phyloP scores from a whole-genome alignment of 164 flowering plant species.

The Berberis vulgaris region DNA sequence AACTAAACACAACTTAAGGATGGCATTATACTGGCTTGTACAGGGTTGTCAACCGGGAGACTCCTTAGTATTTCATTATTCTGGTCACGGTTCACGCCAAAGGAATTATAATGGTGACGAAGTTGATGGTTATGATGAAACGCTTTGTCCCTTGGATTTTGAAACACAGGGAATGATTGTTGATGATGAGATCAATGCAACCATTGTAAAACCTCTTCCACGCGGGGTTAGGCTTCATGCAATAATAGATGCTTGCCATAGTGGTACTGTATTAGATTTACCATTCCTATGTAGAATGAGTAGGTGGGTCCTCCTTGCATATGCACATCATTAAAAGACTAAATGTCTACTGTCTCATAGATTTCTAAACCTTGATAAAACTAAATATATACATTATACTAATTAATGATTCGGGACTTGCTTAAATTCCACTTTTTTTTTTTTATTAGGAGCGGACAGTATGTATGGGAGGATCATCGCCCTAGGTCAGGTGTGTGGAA shows the following conservation, averaged over 20 bases:
- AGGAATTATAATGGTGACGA: slow-evolving; percentile 80
- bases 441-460: slow-evolving; percentile 53
- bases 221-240: slow-evolving; percentile 84
- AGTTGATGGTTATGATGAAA: slow-evolving; percentile 91
- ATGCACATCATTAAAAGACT: not conserved
- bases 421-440: not conserved
- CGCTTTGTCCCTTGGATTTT: slow-evolving; percentile 76
- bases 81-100: slow-evolving; percentile 86
- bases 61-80: slow-evolving; percentile 75
- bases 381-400: not conserved
- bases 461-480: slow-evolving; percentile 88
- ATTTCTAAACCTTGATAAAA: not conserved
- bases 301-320: slow-evolving; percentile 33
- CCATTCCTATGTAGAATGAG: slow-evolving; percentile 80
- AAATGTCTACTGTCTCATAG: not conserved
- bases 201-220: slow-evolving; percentile 72
- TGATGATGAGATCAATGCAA: slow-evolving; percentile 80
- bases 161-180: slow-evolving; percentile 91
- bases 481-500: slow-evolving; percentile 76
- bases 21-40: slow-evolving; percentile 82
- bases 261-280: slow-evolving; percentile 82
- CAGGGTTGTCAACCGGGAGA: slow-evolving; percentile 85
- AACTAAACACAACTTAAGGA: slow-evolving; percentile 58
- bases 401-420: too few relatives aligned
- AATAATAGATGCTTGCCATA: slow-evolving; percentile 81